Evolutionary conservation across 1,139 yeast genomes (phyloP), one percentile per base, ranked within the genome.

Genomic region (Hansenula sp.): DNA sequence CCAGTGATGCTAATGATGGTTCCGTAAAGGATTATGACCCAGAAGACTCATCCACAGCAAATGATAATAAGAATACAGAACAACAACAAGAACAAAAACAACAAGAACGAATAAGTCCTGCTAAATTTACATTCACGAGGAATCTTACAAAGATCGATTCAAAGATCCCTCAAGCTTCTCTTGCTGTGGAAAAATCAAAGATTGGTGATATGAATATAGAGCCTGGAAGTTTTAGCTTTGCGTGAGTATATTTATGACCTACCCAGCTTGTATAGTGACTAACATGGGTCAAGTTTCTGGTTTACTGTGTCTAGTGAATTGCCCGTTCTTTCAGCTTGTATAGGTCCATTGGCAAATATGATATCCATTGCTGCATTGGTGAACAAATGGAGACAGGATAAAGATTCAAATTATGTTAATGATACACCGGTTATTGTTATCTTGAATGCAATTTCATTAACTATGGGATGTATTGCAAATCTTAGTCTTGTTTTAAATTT

Each of bases 331-430:
- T 79, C 89, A 0, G 89, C 94, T 1, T 83, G 90, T 50, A 53
- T 82, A 31, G 94, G 94, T 0, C 95, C 95, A 0, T 55, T 86
- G 26, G 81, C 90, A 6, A 85, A 85, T 51, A 73, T 84, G 71
- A 71, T 80, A 32, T 81, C 90, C 0, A 66, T 84, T 6, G 77
- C 83, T 2, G 85, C 90, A 1, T 68, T 84, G n/a, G 78, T 81
- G 0, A 82, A 83, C 44, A 71, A 73, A 39, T 86, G 95, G 95
- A 65, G 84, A 44, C 42, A 60, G 5, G 60, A 62, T 16, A 48
- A 45, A 1, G 40, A 65, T 1, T 0, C 34, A 49, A 1, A 46
- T 52, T 4, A 53, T 66, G 1, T 43, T 48, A 1, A n/a, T n/a
- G 82, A 77, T 40, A 59, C 64, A 0, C 39, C 48, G 8, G 67